Evolutionary conservation across 371 early-diverging fungal species (phyloP), one percentile per base, ranked within the genome.

Genomic region (Zychaea mexicana): DNA sequence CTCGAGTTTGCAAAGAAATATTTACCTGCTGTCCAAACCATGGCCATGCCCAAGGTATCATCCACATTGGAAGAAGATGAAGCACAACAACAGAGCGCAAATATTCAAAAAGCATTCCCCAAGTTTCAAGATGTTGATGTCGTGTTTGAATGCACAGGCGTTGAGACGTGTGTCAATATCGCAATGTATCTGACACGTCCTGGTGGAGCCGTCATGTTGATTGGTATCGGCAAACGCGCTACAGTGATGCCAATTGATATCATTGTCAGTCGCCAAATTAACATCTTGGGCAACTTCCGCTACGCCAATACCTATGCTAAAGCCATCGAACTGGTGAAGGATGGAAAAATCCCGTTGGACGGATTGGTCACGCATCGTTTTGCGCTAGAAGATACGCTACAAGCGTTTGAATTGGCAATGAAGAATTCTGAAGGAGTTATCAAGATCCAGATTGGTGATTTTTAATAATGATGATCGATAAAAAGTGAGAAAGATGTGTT

Each of bases 241-340:
- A 74, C 72, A 32, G 60, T 68, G 2, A 61, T 78, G 42, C 79
- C 79, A 15, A 76, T 74, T 13, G 73, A 78, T 39, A 68, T 69
- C 57, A 73, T 78, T 70, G 73, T 74, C 13, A 78, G 71, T 68
- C 69, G 74, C 21, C 76, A 78, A 64, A 76, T 78, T 2, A 71
- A 76, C 22, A 66, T 78, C 28, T 46, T 70, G 24, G 79, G 79
- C 45, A 61, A 73, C 7, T 78, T 76, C 42, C 67, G 76, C 39
- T 71, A 67, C 33, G 66, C 66, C 8, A 61, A 65, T 56, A 55
- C 64, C 13, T 62, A 70, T 42, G 58, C 62, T 2, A 61, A 55
- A 24, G 62, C 70, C n/a, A 70, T 70, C 22, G 59, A 61, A 3
- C 54, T 66, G 2, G 70, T 66, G 21, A 22, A 31, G 33, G 47